A percentile compares a stretch with the other conserved stretches of the same genome.
These are phyloP conservation scores for Echinosophora koreensis DNA, from an alignment of 306 rosid genomes.

Conservation along the genomic window DNA sequence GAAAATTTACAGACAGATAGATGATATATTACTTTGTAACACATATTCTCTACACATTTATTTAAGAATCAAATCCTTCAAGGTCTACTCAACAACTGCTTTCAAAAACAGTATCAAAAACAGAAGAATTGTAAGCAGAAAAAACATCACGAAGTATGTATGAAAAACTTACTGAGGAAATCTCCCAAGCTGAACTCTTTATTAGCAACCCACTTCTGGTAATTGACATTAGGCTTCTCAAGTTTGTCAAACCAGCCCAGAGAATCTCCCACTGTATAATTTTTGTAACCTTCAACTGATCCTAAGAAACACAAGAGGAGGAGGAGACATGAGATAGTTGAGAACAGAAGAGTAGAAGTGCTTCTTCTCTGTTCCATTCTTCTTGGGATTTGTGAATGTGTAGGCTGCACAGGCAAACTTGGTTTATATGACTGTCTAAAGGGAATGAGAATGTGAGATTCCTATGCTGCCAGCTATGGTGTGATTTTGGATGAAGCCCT, in stretches of 20 bases:
- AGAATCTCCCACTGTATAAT: constrained; percentile 92
- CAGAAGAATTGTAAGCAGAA: neutral
- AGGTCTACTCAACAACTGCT: neutral
- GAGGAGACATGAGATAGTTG: constrained; percentile 30
- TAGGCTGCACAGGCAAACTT: constrained; percentile 23
- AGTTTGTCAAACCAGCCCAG: constrained; percentile 84
- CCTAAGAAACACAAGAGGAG: constrained; percentile 48
- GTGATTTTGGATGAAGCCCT: constrained; percentile 28
- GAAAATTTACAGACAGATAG: neutral
- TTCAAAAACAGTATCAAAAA: neutral
- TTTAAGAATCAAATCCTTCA: neutral
- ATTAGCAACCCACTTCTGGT: constrained; percentile 75
- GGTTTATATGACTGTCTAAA: constrained; percentile 20
- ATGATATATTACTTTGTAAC: neutral
- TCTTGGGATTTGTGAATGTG: constrained; percentile 43
- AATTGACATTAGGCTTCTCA: constrained; percentile 63
- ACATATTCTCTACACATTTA: neutral
- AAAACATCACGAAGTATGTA: neutral
- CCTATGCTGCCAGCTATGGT: constrained; percentile 52
- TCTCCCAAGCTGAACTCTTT: constrained; percentile 87
- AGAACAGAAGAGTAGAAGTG: constrained; percentile 1
- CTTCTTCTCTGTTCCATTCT: constrained; percentile 51
- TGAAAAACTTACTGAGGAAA: constrained; percentile 75
- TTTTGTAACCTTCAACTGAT: constrained; percentile 75
- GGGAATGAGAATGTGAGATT: constrained; percentile 49